Evolutionary conservation across 345 rosid genomes (phyloP), one percentile per base, ranked within the genome.

Genomic region (Aegle marmelos): DNA sequence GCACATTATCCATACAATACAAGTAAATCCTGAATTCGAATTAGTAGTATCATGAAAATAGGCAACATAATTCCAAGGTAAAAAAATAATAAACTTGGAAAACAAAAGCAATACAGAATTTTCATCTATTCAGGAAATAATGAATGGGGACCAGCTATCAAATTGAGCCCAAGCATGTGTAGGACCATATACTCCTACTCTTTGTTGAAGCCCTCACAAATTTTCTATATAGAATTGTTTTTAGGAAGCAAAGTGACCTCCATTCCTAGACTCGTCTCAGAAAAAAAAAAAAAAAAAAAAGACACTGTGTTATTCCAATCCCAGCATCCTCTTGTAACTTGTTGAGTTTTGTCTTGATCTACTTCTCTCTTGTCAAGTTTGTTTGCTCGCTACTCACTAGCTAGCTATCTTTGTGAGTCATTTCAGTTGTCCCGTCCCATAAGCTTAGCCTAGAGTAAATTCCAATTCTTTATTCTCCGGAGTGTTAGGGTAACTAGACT

Each of bases 291-390:
- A 39, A 41, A 3, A 41, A 41, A 41, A 11, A 13, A 45, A 13
- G 1, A 10, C 30, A 9, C 9, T 54, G 31, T 33, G 72, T 53
- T 65, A n/a, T 41, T 62, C 64, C 77, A 74, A 31, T 61, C 37
- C 66, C 76, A 59, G 27, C 56, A 50, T 4, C 25, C 28, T 53
- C 36, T 54, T 53, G 28, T 31, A 64, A 39, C 67, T 76, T 79
- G 73, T 61, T 70, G 68, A 62, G 72, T 58, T 58, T 75, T 74
- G 72, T 75, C 68, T 53, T 37, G 31, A 58, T 70, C 65, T 61
- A 56, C 9, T 62, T 34, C n/a, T 58, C 73, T 78, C 56, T 73
- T 28, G 67, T 37, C 75, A 60, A 68, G 66, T 70, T 64, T 60
- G 37, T 63, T 45, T 28, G 30, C 31, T 63, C 39, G 30, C 71